Percentiles rank a stretch among this genome's conserved stretches.
These are phyloP conservation scores for Colletotrichum spinosum DNA, from an alignment of 2,329 filamentous ascomycete species.

Conservation along the genomic window DNA sequence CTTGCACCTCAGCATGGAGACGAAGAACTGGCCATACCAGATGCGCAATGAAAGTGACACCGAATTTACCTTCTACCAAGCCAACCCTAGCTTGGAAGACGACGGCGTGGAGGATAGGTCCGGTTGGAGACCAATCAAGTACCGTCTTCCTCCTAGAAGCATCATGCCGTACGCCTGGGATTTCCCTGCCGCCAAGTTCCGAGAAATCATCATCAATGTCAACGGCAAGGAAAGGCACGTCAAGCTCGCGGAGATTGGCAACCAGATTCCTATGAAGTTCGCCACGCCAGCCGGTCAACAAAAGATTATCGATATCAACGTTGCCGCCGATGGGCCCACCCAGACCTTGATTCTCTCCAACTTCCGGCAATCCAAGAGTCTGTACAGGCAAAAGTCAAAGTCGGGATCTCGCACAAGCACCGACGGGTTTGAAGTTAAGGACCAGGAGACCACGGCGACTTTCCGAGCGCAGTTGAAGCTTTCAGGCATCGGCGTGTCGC, in stretches of 20 bases:
- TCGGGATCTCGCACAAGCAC: constrained; percentile 62
- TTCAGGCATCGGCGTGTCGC: constrained; percentile 90
- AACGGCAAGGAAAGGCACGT: constrained; percentile 88
- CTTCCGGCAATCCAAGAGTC: constrained; percentile 90
- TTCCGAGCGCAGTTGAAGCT: constrained; percentile 91
- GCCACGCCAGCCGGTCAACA: constrained; percentile 73
- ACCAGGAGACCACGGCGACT: constrained; percentile 86
- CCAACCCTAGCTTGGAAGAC: constrained; percentile 91
- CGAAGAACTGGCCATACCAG: constrained; percentile 96
- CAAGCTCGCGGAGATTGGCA: constrained; percentile 96
- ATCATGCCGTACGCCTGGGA: constrained; percentile 99
- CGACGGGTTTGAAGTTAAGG: constrained; percentile 92
- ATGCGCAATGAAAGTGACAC: constrained; percentile 98
- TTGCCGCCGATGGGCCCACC: constrained; percentile 93
- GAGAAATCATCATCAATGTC: constrained; percentile 86
- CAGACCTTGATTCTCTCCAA: constrained; percentile 95
- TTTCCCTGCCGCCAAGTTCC: constrained; percentile 96
- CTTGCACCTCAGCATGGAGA: constrained; percentile 89
- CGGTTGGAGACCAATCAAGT: constrained; percentile 92
- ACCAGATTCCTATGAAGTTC: constrained; percentile 93
- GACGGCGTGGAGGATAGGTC: constrained; percentile 86
- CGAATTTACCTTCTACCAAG: constrained; percentile 97
- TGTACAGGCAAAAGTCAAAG: constrained; percentile 76
- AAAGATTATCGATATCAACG: constrained; percentile 96
- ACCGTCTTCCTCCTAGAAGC: constrained; percentile 90